These are phyloP conservation scores for Sclerotiophoma versabilis DNA, from an alignment of 2,329 filamentous ascomycete species.

Conservation along the genomic window DNA sequence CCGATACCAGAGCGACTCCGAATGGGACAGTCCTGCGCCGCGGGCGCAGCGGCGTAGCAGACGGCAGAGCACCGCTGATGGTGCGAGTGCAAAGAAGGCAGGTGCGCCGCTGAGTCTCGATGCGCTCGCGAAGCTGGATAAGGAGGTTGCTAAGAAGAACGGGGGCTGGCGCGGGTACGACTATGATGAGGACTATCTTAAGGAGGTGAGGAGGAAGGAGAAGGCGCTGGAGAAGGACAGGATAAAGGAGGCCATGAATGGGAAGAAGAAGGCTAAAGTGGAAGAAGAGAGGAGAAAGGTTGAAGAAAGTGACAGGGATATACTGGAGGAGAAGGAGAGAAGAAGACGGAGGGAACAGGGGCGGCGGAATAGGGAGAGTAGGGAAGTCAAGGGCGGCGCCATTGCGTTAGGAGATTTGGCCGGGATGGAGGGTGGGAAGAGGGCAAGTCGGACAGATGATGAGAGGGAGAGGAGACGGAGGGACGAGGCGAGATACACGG, in stretches of 20 bases:
- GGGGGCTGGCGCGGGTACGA: conserved; percentile 52
- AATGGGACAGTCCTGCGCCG: conserved; percentile 37
- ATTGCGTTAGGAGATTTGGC: conserved; percentile 9
- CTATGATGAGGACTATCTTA: conserved; percentile 50
- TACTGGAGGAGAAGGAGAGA: conserved; percentile 32
- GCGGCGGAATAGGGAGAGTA: conserved; percentile 25
- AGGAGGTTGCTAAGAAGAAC: conserved; percentile 63
- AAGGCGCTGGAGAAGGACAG: conserved; percentile 44
- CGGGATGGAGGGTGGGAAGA: conserved; percentile 36
- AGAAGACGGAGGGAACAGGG: conserved; percentile 26
- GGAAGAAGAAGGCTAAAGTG: conserved; percentile 31
- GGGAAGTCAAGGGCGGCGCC: conserved; percentile 30
- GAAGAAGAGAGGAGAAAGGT: conserved; percentile 45
- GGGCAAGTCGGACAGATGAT: conserved; percentile 37
- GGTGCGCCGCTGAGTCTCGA: conserved; percentile 57
- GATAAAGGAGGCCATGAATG: conserved; percentile 43
- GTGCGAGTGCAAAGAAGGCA: conserved; percentile 41
- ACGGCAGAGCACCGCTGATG: conserved; percentile 33
- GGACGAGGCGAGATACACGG: conserved; percentile 42
- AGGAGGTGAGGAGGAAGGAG: conserved; percentile 48
- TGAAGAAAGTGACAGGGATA: conserved; percentile 28
- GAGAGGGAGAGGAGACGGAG: conserved; percentile 35
- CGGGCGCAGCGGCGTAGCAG: conserved; percentile 28
- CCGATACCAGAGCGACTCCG: conserved; percentile 38
- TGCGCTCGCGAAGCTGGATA: conserved; percentile 71